These are phyloP conservation scores for Acmispon strigosus DNA, from an alignment of 306 rosid species.

Conservation along the genomic window DNA sequence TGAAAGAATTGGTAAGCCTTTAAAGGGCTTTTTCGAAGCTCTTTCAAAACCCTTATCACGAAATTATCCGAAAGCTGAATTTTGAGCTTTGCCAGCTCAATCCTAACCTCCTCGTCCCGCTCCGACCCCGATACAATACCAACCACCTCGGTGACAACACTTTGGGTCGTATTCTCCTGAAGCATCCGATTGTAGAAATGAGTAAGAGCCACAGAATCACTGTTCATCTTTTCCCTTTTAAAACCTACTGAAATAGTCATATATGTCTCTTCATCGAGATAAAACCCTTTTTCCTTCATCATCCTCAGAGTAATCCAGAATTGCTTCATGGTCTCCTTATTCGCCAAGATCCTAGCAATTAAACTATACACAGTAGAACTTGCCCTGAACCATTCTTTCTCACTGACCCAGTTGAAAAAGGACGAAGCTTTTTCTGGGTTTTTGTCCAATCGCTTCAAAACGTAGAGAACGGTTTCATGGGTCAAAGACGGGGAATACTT, in stretches of 20 bases:
- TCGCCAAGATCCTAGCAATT: constrained; percentile 47
- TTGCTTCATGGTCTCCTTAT: constrained; percentile 44
- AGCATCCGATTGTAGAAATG: constrained; percentile 58
- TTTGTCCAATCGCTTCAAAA: constrained; percentile 58
- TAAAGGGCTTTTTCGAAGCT: constrained; percentile 34
- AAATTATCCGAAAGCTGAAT: constrained; percentile 48
- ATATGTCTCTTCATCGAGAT: constrained; percentile 56
- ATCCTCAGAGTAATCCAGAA: constrained; percentile 54
- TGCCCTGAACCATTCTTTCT: constrained; percentile 42
- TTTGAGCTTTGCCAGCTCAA: constrained; percentile 32
- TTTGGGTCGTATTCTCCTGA: constrained; percentile 43
- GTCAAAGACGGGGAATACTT: constrained; percentile 33
- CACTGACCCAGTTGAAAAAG: constrained; percentile 62
- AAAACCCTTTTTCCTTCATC: constrained; percentile 68
- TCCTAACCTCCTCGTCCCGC: constrained; percentile 42
- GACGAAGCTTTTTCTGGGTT: constrained; percentile 47
- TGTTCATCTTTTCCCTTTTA: constrained; percentile 39
- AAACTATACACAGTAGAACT: constrained; percentile 58
- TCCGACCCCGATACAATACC: constrained; percentile 41
- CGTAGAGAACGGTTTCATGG: constrained; percentile 59
- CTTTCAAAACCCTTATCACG: constrained; percentile 56
- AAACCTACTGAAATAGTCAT: constrained; percentile 27
- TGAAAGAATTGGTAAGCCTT: constrained; percentile 54
- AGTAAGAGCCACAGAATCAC: constrained; percentile 39
- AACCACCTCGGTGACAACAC: constrained; percentile 42